Percentiles rank a stretch among this genome's conserved stretches.
phyloP scores from a whole-genome alignment of 2,329 filamentous ascomycete species.

The Fusarium brevicatenulatum region DNA sequence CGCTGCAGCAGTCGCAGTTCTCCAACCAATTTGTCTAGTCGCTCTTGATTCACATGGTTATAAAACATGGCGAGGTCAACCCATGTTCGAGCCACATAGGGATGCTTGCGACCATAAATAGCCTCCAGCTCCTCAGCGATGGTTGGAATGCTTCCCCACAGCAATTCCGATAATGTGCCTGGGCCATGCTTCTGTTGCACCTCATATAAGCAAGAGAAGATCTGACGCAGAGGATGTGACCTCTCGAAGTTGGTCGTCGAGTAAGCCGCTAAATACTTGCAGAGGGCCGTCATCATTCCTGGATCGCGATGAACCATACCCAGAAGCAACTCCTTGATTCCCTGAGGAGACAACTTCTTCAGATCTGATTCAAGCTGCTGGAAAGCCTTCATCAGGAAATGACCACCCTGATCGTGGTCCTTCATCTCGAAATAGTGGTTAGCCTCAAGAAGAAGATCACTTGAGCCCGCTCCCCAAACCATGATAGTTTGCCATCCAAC shows the following conservation, averaged over 20 bases:
- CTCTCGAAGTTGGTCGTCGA: slow-evolving; percentile 56
- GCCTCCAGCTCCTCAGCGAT: slow-evolving; percentile 58
- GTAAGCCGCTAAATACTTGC: slow-evolving; percentile 57
- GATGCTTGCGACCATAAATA: slow-evolving; percentile 56
- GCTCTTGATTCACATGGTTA: slow-evolving; percentile 50
- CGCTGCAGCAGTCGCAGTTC: slow-evolving; percentile 52
- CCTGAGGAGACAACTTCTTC: slow-evolving; percentile 55
- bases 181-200: slow-evolving; percentile 58
- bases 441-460: slow-evolving; percentile 56
- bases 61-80: slow-evolving; percentile 55
- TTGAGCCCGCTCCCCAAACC: slow-evolving; percentile 57
- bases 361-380: slow-evolving; percentile 56
- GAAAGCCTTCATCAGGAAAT: slow-evolving; percentile 55
- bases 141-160: slow-evolving; percentile 54
- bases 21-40: slow-evolving; percentile 50
- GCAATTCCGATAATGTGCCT: slow-evolving; percentile 54
- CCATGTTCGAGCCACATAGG: slow-evolving; percentile 56
- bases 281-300: slow-evolving; percentile 58
- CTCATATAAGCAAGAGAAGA: slow-evolving; percentile 56
- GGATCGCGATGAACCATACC: slow-evolving; percentile 57
- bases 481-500: slow-evolving; percentile 55
- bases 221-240: slow-evolving; percentile 55
- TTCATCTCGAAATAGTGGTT: slow-evolving; percentile 55
- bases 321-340: slow-evolving; percentile 55
- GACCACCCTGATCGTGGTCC: slow-evolving; percentile 53